A percentile compares a stretch with the other conserved stretches of the same genome.
phyloP scores from a whole-genome alignment of 2,329 filamentous ascomycete genomes.

The Pseudonectria buxi region DNA sequence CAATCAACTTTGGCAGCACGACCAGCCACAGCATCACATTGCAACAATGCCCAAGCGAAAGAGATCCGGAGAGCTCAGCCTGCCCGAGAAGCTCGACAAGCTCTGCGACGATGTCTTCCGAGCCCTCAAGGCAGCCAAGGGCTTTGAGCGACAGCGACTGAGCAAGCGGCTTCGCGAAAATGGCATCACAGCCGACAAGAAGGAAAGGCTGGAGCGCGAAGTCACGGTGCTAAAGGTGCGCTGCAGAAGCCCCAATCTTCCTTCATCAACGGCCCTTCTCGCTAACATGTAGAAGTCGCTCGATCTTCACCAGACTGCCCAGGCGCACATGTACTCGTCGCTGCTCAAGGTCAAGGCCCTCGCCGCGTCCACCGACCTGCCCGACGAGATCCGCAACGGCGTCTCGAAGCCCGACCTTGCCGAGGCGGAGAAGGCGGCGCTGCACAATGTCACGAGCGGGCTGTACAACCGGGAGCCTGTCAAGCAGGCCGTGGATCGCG shows the following conservation, averaged over 20 bases:
- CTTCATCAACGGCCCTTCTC: not conserved
- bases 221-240: slow-evolving; percentile 47
- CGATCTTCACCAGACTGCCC: slow-evolving; percentile 51
- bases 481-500: slow-evolving; percentile 41
- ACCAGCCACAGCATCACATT: slow-evolving; percentile 1
- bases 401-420: slow-evolving; percentile 44
- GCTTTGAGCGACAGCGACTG: slow-evolving; percentile 72
- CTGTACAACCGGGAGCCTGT: slow-evolving; percentile 48
- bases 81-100: slow-evolving; percentile 46
- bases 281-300: slow-evolving; percentile 36
- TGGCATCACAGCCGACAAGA: slow-evolving; percentile 40
- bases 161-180: slow-evolving; percentile 50
- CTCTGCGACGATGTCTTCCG: slow-evolving; percentile 55
- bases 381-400: slow-evolving; percentile 39
- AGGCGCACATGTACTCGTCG: slow-evolving; percentile 48
- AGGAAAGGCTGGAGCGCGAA: slow-evolving; percentile 56
- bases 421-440: slow-evolving; percentile 42
- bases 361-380: slow-evolving; percentile 43
- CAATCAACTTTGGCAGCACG: not conserved
- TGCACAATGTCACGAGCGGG: slow-evolving; percentile 55
- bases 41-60: slow-evolving; percentile 52
- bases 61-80: slow-evolving; percentile 36
- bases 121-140: slow-evolving; percentile 65
- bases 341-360: slow-evolving; percentile 48
- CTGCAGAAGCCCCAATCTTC: not conserved